Base-by-base conservation (phyloP, 2,329 filamentous ascomycete genomes). In the Parascedosporium putredinis region DNA sequence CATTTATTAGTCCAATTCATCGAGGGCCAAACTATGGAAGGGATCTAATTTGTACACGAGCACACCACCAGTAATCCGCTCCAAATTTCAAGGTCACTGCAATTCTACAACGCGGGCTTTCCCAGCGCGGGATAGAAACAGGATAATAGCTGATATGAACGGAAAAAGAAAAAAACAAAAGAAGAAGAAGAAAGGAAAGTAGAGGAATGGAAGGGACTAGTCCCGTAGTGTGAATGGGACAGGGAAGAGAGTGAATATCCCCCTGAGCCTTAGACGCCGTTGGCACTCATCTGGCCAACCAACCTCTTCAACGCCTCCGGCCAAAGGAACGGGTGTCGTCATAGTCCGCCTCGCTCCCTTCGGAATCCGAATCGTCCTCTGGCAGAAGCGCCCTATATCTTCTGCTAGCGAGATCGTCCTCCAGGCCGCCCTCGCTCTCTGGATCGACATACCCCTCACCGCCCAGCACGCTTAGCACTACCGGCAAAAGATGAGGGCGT, bases 401-500 rank as follows among this genome's bases (percentile, higher is more conserved):
- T 53, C 88, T 75, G 52, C 80, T 84, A 1, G 87, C 85, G 53
- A 98, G 69, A 61, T 97, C 91, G 60, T 95, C 88, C 61, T 94
- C 89, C 20, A 97, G 72, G 0, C 91, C 89, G 2, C 90, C 89
- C 59, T 94, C 88, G 49, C 81, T 84, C 60, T 95, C 89, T 0
- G 86, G 83, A 60, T 97, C 89, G 33, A 89, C 75, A 61, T 95
- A 97, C 3, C 91, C 90, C 56, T 84, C 79, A 1, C 93, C 93
- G 16, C 93, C 93, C 47, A 86, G 75, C 46, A 96, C 73, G 60
- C 87, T 94, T 56, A 98, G 73, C 2, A 86, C 84, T 1, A 97
- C 93, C 0, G 93, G 93, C 58, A 98, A 70, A 97, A 95, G 6
- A 98, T 78, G 45, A 98, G 73, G 1, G 93, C 88, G 64, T 98